Base-by-base conservation (phyloP, 1,139 yeast species). In the Blastobotrys ciferrii region DNA sequence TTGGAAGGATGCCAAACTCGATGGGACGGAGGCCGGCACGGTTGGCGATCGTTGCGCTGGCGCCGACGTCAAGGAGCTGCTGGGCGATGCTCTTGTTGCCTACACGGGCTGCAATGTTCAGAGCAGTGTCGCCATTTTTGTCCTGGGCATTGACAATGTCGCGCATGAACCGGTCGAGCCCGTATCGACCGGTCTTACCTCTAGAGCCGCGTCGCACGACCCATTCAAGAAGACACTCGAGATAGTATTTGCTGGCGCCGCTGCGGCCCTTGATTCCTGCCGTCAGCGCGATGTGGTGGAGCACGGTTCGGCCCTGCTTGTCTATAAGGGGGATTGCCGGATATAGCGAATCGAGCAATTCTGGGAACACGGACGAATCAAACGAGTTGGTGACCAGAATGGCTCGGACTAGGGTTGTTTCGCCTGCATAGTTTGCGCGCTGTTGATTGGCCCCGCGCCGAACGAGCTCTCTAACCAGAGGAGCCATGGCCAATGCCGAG, bases 41-140 rank as follows among this genome's bases (percentile, higher is more conserved):
- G 63, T 92, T 94, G 3, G 89, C 78, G 41, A 87, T 73, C 36
- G 75, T 74, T 2, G 87, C 80, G 62, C 89, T 94, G 1, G 98
- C 98, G 30, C 94, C 92, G 42, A 92, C 82, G 56, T 85, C 95
- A 19, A 92, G 64, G 48, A 92, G 74, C 47, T 88, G 82, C 52
- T 85, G 88, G 17, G 88, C 86, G 53, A 92, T 81, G 68, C 91
- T 82, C 56, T 78, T 81, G 58, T 86, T 84, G 28, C 96, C 97
- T 46, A 84, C 77, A 61, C 95, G 83, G 0, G 96, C 94, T 0
- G 98, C 97, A 52, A 89, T 80, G 64, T 91, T 95, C 51, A 92
- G 72, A n/a, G 76, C 73, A 48, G 92, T 82, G 62, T 91, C 95
- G 36, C 98, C 98, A 58, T 84, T 83, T 45, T 80, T 74, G 63